Base-by-base conservation (phyloP, 176 grass and related monocot genomes). In the Ensete ventricosum region DNA sequence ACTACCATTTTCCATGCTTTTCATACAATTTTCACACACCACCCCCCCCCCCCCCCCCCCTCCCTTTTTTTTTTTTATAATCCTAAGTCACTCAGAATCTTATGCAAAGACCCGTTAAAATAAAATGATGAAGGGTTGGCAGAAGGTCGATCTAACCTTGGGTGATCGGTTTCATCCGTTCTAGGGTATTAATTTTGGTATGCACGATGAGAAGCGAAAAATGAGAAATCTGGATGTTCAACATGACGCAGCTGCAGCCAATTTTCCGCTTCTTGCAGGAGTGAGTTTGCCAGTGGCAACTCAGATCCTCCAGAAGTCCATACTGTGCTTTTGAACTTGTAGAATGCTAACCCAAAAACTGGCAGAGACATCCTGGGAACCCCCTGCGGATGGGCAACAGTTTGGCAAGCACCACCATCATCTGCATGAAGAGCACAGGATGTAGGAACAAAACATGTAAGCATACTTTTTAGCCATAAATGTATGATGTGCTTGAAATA, bases 181-280 rank as follows among this genome's bases (percentile, higher is more conserved):
- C 16, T 6, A 20, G 0, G 6, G n/a, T 22, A 64, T 62, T 77
- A 86, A 77, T 73, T 82, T 14, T 76, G 65, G 22, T 21, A 24
- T n/a, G 29, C 81, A 8, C 73, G 52, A 11, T 81, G 85, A 14
- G 79, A 62, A 50, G 80, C 17, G 64, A 96, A 96, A 27, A 90
- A 90, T 12, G 71, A 79, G 78, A 85, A 89, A 49, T 95, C 91
- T 0, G 85, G 79, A 59, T 88, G 88, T 43, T 84, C 26, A 0
- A 78, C 73, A 79, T 81, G 52, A 0, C 76, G 76, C 29, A 52
- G 73, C 27, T 64, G 69, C 73, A 96, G 43, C 91, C 88, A 91
- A 12, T 72, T 79, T 76, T 96, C 88, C 29, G 91, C 91, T 53
- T 52, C 85, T 73, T 86, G 88, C 76, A 73, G 29, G 10, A 90